These are phyloP conservation scores for Chamaecrista fasciculata DNA, from an alignment of 306 rosid species.

Conservation along the genomic window DNA sequence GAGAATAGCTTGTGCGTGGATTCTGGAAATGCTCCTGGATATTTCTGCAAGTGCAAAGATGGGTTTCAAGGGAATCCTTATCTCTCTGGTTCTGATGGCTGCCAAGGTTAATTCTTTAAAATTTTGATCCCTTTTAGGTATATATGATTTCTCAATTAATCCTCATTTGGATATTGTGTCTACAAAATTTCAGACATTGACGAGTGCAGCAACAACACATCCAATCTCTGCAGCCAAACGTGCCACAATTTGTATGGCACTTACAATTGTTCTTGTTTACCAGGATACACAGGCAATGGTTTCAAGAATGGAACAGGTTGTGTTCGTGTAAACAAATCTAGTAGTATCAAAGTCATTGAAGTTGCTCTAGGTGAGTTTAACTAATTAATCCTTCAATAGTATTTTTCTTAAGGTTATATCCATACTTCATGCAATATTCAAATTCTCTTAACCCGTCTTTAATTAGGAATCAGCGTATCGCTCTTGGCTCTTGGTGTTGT, in stretches of 20 bases:
- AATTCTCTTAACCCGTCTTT: not conserved
- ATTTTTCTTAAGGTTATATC: too few species aligned
- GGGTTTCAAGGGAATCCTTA: conserved; percentile 41
- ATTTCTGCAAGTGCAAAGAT: conserved; percentile 29
- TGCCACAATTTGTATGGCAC: not conserved
- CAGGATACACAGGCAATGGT: not conserved
- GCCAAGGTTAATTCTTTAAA: conserved; percentile 13
- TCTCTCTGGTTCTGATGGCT: conserved; percentile 25
- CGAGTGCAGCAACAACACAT: conserved; percentile 1
- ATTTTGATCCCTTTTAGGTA: not conserved
- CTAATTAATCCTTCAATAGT: too few species aligned
- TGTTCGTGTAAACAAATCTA: not conserved
- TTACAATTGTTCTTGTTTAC: conserved; percentile 1
- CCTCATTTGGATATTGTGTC: not conserved
- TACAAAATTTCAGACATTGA: not conserved
- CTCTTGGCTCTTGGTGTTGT: not conserved
- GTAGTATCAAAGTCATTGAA: not conserved
- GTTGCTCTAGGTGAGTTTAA: not conserved
- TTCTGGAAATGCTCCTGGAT: conserved; percentile 2
- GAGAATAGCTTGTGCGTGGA: not conserved
- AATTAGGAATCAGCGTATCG: not conserved
- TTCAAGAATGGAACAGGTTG: conserved; percentile 12
- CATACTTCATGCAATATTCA: not conserved
- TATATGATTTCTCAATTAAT: not conserved
- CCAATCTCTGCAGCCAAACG: not conserved